Evolutionary conservation across 306 rosid species (phyloP).

Genomic region (Cucurbita maxima): DNA sequence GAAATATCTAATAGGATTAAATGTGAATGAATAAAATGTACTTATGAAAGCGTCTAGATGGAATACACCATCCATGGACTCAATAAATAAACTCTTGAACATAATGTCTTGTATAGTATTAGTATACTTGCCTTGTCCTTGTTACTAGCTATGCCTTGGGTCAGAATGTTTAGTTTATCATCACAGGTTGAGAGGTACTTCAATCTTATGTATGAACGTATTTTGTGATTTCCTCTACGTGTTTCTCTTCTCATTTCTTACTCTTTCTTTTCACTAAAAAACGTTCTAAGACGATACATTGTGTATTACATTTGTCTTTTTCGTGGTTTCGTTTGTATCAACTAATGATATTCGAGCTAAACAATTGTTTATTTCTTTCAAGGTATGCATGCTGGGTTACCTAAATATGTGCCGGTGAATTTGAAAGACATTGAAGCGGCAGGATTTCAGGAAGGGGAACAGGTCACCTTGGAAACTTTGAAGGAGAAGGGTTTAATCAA

Average conservation of each 20-base stretch:
- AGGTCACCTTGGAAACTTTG: constrained; percentile 66
- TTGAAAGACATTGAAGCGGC: constrained; percentile 71
- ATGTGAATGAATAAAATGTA: background rate
- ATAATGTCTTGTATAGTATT: background rate
- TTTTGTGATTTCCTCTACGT: background rate
- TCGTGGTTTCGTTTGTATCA: background rate
- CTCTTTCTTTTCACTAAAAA: background rate
- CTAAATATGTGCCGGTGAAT: constrained; percentile 78
- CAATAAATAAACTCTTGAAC: background rate
- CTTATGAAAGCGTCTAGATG: background rate
- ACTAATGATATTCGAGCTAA: background rate
- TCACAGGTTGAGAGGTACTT: background rate
- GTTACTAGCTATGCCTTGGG: background rate
- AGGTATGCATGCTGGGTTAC: constrained; percentile 92
- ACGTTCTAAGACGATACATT: background rate
- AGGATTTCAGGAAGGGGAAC: constrained; percentile 79
- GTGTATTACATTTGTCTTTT: background rate
- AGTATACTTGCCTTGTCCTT: background rate
- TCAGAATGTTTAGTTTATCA: background rate
- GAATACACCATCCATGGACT: background rate
- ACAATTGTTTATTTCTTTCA: background rate
- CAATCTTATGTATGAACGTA: background rate
- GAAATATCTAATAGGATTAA: background rate
- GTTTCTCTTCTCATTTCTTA: background rate
- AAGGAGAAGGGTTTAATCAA: constrained; percentile 68